A percentile compares a stretch with the other conserved stretches of the same genome.
Conservation (phyloP, 345 rosid species). For the Corchorus olitorius region DNA sequence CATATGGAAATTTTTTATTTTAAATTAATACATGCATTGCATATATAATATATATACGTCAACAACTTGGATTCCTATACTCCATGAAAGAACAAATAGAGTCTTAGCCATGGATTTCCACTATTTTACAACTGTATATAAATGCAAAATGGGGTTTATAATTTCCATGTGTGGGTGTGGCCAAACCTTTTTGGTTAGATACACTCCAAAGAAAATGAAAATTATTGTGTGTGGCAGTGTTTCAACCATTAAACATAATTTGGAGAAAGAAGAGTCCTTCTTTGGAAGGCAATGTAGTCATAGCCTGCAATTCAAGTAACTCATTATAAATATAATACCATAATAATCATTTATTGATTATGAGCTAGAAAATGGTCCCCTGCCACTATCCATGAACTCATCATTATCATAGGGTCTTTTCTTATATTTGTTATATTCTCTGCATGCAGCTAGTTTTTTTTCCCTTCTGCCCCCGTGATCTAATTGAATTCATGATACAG, state of each 20-base stretch:
- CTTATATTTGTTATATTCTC: not conserved
- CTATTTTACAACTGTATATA: constrained; percentile 11
- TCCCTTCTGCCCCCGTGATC: not conserved
- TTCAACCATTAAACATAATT: constrained; percentile 3
- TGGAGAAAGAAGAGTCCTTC: constrained; percentile 17
- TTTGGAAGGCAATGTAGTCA: constrained; percentile 23
- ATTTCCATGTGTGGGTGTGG: constrained; percentile 24
- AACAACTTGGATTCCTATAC: constrained; percentile 9
- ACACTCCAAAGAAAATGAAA: not conserved
- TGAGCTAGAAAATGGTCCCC: constrained; percentile 1
- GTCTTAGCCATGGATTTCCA: constrained; percentile 3
- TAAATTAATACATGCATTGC: not conserved
- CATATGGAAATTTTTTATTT: not conserved
- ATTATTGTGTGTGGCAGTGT: not conserved
- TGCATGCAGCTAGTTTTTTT: not conserved
- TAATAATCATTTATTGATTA: not conserved
- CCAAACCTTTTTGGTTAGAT: not conserved
- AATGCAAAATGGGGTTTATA: constrained; percentile 5
- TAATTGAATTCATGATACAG: not conserved
- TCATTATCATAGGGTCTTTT: not conserved
- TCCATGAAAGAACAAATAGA: not conserved
- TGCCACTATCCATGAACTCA: too few relatives aligned
- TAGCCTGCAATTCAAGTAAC: not conserved
- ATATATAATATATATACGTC: constrained; percentile 19
- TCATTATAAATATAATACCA: not conserved